Evolutionary conservation across 352 stramenopile genomes (phyloP).

Genomic region (Pythium biforme): DNA sequence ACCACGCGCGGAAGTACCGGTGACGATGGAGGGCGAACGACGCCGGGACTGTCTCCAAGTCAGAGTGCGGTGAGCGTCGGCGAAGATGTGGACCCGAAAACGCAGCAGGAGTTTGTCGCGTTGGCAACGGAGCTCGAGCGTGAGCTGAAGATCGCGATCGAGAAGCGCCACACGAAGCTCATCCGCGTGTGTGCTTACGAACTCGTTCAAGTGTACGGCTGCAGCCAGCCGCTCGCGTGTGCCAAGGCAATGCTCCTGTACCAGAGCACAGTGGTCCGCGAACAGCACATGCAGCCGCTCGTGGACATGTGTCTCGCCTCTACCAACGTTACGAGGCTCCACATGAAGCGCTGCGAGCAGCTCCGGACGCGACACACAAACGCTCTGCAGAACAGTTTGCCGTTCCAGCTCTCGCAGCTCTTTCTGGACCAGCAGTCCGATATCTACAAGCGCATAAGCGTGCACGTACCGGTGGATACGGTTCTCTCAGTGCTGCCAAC

Average conservation of each 20-base stretch:
- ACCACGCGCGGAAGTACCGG: not conserved
- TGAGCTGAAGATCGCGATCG: slow-evolving; percentile 33
- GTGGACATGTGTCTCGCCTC: slow-evolving; percentile 39
- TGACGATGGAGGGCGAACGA: slow-evolving; percentile 18
- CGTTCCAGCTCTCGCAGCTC: slow-evolving; percentile 63
- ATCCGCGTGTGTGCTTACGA: slow-evolving; percentile 52
- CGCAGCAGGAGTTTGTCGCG: not conserved
- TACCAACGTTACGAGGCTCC: slow-evolving; percentile 46
- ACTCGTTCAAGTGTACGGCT: slow-evolving; percentile 56
- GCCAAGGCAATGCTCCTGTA: slow-evolving; percentile 62
- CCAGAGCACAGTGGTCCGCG: slow-evolving; percentile 45
- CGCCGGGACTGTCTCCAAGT: not conserved
- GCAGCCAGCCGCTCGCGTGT: slow-evolving; percentile 40
- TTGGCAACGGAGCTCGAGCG: slow-evolving; percentile 14
- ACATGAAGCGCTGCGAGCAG: slow-evolving; percentile 43
- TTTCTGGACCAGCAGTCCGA: slow-evolving; percentile 69
- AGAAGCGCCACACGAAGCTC: slow-evolving; percentile 39
- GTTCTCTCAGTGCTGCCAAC: slow-evolving; percentile 44
- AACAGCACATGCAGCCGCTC: slow-evolving; percentile 31
- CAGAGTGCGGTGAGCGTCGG: not conserved
- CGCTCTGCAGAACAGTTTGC: slow-evolving; percentile 45
- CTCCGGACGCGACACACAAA: slow-evolving; percentile 38
- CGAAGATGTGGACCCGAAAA: slow-evolving; percentile 4
- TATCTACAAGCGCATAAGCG: slow-evolving; percentile 56
- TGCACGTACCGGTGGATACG: slow-evolving; percentile 37